Conservation (phyloP, 352 stramenopile species). For the Phytophthora uliginosa region DNA sequence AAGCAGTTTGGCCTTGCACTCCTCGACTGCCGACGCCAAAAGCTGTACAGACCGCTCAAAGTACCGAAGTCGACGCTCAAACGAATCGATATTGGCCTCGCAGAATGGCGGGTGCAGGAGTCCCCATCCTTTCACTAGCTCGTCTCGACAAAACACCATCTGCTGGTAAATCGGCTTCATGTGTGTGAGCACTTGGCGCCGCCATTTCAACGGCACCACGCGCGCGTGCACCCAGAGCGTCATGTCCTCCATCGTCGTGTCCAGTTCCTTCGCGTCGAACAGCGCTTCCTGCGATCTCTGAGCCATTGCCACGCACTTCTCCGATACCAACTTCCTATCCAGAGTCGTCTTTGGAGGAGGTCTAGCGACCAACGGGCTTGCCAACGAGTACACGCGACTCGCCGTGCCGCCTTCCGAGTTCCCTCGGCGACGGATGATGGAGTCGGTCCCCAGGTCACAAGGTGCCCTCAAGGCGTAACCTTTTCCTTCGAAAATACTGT, state of each 20-base stretch:
- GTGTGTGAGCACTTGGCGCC: slow-evolving; percentile 46
- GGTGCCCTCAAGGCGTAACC: slow-evolving; percentile 10
- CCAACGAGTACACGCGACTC: slow-evolving; percentile 27
- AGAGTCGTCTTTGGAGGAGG: slow-evolving; percentile 10
- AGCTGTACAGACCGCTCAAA: slow-evolving; percentile 41
- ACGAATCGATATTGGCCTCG: slow-evolving; percentile 45
- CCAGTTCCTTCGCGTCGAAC: slow-evolving; percentile 48
- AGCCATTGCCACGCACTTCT: slow-evolving; percentile 49
- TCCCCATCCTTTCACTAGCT: slow-evolving; percentile 45
- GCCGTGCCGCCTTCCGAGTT: slow-evolving; percentile 27
- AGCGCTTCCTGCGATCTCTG: slow-evolving; percentile 46
- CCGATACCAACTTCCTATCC: slow-evolving; percentile 30
- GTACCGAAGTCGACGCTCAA: slow-evolving; percentile 47
- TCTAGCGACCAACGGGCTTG: slow-evolving; percentile 14
- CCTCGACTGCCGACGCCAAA: slow-evolving; percentile 35
- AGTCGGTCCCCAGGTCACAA: neutral
- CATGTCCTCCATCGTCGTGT: slow-evolving; percentile 41
- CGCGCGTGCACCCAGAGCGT: slow-evolving; percentile 52
- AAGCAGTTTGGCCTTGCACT: slow-evolving; percentile 43
- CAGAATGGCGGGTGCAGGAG: slow-evolving; percentile 61
- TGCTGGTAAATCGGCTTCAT: slow-evolving; percentile 48
- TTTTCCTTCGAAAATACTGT: slow-evolving; percentile 14
- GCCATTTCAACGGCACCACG: slow-evolving; percentile 53
- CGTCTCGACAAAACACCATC: slow-evolving; percentile 43
- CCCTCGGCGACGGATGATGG: slow-evolving; percentile 17